Base-by-base conservation (phyloP, 768 basidiomycete genomes). In the Kwoniella sp. region DNA sequence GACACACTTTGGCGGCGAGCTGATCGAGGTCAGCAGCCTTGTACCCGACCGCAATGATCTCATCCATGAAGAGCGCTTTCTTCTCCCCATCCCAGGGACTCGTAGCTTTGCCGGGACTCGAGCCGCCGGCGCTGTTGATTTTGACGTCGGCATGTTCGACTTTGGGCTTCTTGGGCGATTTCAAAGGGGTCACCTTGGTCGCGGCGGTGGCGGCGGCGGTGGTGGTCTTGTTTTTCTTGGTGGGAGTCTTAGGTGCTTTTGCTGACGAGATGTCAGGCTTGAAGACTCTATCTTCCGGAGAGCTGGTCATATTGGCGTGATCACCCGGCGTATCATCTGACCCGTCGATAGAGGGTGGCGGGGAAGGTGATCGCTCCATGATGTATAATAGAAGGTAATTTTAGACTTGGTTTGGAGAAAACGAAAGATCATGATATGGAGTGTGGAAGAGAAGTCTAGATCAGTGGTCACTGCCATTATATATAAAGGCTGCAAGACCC, bases 41-140 rank as follows among this genome's bases (percentile, higher is more conserved):
- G 41, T 68, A 71, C 15, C 72, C 72, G 8, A 52, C 38, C 7
- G 67, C 61, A 28, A 73, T 52, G 25, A 73, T 69, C 58, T 70
- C 65, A 51, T 73, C 69, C 20, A 71, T 55, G 55, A 73, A 69
- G 23, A 28, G 3, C 20, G 31, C 58, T 31, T 58, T 23, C 56
- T 73, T 73, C 12, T 64, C 58, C 1, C 55, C 48, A 20, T 60
- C 58, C 72, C 72, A 73, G 4, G 45, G 37, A 22, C 72, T 70
- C 26, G 71, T 71, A 12, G 8, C 28, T 28, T 48, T 48, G 4
- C 25, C 29, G 22, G 31, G 8, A 38, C 20, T 48, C 25, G 56
- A 45, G 3, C 34, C 34, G 25, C 8, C n/a, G 8, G 23, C 13
- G n/a, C 31, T 11, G n/a, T 47, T 48, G 11, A 17, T 22, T 38